Evolutionary conservation across 495 filamentous ascomycete genomes (phyloP).

Genomic region (Peziza echinospora): DNA sequence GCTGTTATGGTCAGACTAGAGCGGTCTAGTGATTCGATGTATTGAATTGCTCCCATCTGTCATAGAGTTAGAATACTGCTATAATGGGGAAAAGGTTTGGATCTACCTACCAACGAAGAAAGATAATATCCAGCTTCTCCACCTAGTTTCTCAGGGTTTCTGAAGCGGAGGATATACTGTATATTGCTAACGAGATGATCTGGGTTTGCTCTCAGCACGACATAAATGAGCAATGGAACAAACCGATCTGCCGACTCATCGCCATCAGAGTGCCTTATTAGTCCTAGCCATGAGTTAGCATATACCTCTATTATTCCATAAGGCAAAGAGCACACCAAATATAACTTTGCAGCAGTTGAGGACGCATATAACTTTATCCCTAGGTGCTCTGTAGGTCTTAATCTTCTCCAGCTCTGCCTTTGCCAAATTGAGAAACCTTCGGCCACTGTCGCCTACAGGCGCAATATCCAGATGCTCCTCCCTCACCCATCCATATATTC

Average conservation of each 20-base stretch:
- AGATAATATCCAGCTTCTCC: slow-evolving; percentile 97
- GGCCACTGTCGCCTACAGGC: slow-evolving; percentile 59
- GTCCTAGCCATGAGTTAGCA: slow-evolving; percentile 28
- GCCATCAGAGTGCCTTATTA: slow-evolving; percentile 72
- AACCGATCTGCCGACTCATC: slow-evolving; percentile 94
- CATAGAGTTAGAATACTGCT: background rate
- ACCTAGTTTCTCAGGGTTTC: slow-evolving; percentile 88
- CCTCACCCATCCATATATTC: slow-evolving; percentile 84
- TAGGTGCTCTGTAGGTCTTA: slow-evolving; percentile 78
- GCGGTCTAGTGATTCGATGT: slow-evolving; percentile 87
- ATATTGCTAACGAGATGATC: slow-evolving; percentile 93
- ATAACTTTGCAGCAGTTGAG: slow-evolving; percentile 99
- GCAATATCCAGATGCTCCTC: slow-evolving; percentile 93
- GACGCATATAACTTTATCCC: slow-evolving; percentile 96
- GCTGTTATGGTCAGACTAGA: slow-evolving; percentile 84
- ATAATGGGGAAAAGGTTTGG: no score
- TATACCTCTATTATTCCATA: background rate
- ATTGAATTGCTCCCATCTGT: slow-evolving; percentile 86
- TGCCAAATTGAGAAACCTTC: slow-evolving; percentile 67
- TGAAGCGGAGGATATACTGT: slow-evolving; percentile 90
- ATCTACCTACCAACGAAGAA: slow-evolving; percentile 73
- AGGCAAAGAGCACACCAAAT: slow-evolving; percentile 42
- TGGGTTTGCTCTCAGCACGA: slow-evolving; percentile 81
- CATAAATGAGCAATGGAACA: slow-evolving; percentile 86
- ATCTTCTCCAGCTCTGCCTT: slow-evolving; percentile 89